Evolutionary conservation across 108 stramenopile genomes (phyloP).

Genomic region (Nitzschia sp.): DNA sequence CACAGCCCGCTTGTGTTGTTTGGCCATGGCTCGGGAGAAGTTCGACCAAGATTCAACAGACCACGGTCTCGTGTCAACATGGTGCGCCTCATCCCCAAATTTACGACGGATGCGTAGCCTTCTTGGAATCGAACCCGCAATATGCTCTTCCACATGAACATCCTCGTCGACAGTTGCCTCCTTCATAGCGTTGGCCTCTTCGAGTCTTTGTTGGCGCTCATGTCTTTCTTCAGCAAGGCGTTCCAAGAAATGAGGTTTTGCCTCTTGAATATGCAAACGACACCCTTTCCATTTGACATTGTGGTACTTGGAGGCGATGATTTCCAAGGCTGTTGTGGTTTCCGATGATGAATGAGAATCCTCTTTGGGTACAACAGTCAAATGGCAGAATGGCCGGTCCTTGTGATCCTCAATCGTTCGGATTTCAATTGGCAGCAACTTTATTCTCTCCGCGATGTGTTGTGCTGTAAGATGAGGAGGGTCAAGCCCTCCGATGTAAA

Average conservation of each 20-base stretch:
- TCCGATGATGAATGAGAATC: neutral
- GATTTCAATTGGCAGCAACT: constrained; percentile 24
- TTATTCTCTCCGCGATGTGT: constrained; percentile 54
- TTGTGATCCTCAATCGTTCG: constrained; percentile 25
- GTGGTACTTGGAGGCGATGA: constrained; percentile 66
- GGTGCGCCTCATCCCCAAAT: constrained; percentile 66
- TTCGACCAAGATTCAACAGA: constrained; percentile 33
- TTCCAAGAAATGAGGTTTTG: constrained; percentile 72
- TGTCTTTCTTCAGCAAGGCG: constrained; percentile 58
- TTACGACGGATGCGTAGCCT: constrained; percentile 66
- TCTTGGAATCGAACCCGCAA: constrained; percentile 36
- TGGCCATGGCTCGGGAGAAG: constrained; percentile 19
- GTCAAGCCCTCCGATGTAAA: constrained; percentile 81
- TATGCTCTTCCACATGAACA: neutral
- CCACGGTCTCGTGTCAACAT: constrained; percentile 67
- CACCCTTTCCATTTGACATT: constrained; percentile 90
- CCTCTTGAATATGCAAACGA: constrained; percentile 56
- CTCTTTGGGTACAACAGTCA: constrained; percentile 28
- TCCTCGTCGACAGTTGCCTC: neutral
- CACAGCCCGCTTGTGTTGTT: constrained; percentile 26
- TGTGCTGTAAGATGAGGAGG: constrained; percentile 58
- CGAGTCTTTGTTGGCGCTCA: constrained; percentile 2
- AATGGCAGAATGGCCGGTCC: constrained; percentile 35
- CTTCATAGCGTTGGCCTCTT: constrained; percentile 11
- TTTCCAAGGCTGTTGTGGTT: constrained; percentile 40